These are phyloP conservation scores for Isatis tinctoria DNA, from an alignment of 345 rosid genomes.

Conservation along the genomic window DNA sequence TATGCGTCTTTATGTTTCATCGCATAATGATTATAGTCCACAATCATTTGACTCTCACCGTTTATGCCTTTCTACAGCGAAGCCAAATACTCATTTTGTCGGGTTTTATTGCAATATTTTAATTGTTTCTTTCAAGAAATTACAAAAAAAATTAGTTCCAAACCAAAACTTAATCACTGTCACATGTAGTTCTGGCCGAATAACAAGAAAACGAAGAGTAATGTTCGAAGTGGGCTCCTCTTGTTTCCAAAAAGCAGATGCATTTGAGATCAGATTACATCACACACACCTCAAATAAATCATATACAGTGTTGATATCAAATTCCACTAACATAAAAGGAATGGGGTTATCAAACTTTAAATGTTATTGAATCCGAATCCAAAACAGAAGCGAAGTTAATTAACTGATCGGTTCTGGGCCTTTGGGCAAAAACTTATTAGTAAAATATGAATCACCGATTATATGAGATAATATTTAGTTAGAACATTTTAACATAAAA, in stretches of 20 bases:
- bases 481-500: background rate
- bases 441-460: background rate
- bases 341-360: background rate
- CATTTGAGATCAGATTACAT: constrained; percentile 19
- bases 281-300: background rate
- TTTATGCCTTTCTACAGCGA: constrained; percentile 19
- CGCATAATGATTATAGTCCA: constrained; percentile 9
- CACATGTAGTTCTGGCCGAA: constrained; percentile 12
- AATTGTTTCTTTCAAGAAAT: background rate
- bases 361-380: background rate
- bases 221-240: constrained; percentile 24
- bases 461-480: background rate
- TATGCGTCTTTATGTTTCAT: constrained; percentile 6
- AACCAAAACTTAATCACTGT: constrained; percentile 9
- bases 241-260: constrained; percentile 19
- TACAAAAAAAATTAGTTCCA: background rate
- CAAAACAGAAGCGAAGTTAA: background rate
- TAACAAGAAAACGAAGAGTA: background rate
- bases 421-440: background rate
- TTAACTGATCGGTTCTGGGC: too few relatives aligned
- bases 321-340: background rate
- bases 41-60: constrained; percentile 22
- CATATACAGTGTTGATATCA: background rate
- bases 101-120: background rate
- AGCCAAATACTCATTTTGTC: constrained; percentile 19